These are phyloP conservation scores for Coniferiporia weirii DNA, from an alignment of 1,284 basidiomycete species.

Conservation along the genomic window DNA sequence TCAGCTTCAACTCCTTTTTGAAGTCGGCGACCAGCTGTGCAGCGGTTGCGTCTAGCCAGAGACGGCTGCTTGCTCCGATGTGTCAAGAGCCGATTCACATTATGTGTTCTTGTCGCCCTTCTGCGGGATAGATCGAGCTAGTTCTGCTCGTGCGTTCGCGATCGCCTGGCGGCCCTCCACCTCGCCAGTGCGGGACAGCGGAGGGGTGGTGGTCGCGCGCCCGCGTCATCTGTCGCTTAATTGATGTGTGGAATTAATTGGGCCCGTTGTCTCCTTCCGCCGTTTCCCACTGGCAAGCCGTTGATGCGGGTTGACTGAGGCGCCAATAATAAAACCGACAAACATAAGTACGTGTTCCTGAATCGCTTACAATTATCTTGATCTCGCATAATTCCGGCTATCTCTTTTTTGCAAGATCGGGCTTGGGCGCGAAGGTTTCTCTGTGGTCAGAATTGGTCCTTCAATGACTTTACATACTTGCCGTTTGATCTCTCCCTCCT, in stretches of 20 bases:
- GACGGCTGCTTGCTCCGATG: neutral
- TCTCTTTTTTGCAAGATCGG: slow-evolving; percentile 11
- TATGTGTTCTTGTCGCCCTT: neutral
- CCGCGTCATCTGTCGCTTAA: neutral
- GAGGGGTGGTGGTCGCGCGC: no score
- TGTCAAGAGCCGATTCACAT: neutral
- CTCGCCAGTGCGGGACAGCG: neutral
- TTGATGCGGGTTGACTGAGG: slow-evolving; percentile 7
- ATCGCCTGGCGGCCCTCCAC: no score
- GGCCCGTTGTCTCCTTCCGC: neutral
- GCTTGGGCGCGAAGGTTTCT: slow-evolving; percentile 13
- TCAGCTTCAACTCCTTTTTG: neutral
- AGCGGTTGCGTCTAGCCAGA: neutral
- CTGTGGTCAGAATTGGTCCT: neutral
- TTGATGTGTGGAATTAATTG: neutral
- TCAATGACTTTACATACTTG: slow-evolving; percentile 7
- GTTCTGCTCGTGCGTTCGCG: neutral
- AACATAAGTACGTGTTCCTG: slow-evolving; percentile 14
- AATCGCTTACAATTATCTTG: slow-evolving; percentile 13
- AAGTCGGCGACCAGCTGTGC: neutral
- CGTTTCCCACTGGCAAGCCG: slow-evolving; percentile 1
- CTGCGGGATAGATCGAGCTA: neutral
- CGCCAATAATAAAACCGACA: slow-evolving; percentile 15
- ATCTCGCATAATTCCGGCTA: slow-evolving; percentile 16
- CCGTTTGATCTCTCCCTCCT: slow-evolving; percentile 8